Percentiles rank a stretch among this genome's conserved stretches.
phyloP scores from a whole-genome alignment of 2,329 filamentous ascomycete species.

The Karstenula rhodostoma region DNA sequence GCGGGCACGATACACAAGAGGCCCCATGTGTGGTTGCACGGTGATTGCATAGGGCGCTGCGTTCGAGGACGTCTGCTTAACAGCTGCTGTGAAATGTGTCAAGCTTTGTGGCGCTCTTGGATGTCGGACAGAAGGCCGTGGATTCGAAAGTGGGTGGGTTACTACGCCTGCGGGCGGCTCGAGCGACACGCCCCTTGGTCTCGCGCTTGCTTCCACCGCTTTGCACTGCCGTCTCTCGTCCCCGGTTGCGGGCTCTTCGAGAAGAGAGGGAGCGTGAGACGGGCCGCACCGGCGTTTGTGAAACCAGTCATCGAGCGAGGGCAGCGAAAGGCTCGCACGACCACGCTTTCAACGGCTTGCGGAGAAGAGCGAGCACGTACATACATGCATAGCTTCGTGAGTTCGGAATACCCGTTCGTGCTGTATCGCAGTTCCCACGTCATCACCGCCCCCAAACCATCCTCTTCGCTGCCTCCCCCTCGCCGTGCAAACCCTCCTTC shows the following conservation, averaged over 20 bases:
- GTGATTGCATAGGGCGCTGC: not conserved
- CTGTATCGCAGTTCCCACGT: not conserved
- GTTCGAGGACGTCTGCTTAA: slow-evolving; percentile 21
- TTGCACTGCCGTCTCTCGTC: not conserved
- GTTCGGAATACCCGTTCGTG: not conserved
- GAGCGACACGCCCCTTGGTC: not conserved
- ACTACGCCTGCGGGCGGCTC: not conserved
- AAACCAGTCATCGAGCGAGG: not conserved
- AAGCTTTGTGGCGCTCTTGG: slow-evolving; percentile 48
- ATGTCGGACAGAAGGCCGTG: slow-evolving; percentile 19
- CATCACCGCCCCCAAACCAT: not conserved
- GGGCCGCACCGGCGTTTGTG: not conserved
- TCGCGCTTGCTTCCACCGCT: not conserved
- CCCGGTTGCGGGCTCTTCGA: slow-evolving; percentile 7
- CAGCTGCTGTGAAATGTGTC: slow-evolving; percentile 31
- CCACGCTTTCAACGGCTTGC: not conserved
- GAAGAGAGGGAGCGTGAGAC: slow-evolving; percentile 4
- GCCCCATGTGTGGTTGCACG: not conserved
- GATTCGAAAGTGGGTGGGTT: slow-evolving; percentile 8
- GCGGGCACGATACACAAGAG: not conserved
- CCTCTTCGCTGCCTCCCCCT: not conserved
- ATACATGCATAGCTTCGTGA: not conserved
- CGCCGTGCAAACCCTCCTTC: not conserved
- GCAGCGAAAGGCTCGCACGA: no score
- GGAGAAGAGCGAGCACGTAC: not conserved